Base-by-base conservation (phyloP, 345 rosid genomes). In the Rubroshorea leprosula region DNA sequence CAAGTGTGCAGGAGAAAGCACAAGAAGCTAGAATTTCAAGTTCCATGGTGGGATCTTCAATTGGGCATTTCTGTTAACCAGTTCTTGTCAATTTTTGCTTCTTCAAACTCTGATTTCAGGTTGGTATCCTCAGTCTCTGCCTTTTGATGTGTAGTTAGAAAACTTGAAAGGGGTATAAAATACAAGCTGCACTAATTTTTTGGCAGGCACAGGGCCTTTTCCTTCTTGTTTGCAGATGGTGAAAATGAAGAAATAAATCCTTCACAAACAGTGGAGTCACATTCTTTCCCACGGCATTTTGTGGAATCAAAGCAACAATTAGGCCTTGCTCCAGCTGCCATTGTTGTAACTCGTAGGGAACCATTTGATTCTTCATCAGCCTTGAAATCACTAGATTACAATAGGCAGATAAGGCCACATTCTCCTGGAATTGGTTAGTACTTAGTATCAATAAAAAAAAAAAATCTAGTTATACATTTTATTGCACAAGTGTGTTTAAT, bases 31-130 rank as follows among this genome's bases (percentile, higher is more conserved):
- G 96, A 93, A 58, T 85, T 85, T 68, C 78, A 82, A n/a, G 83
- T 93, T 29, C 97, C 97, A n/a, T 89, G 96, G 96, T 89, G 99
- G 97, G 99, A 93, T 63, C 79, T 87, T 49, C 97, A 89, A 61
- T 67, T 85, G 53, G 96, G 97, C 5, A 78, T 93, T 54, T 87
- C 96, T n/a, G 90, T 87, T 10, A 89, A 82, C 65, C 97, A 93
- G 81, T 93, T 93, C 74, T 53, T 89, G 51, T 89, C 95, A 0
- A 66, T 87, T 39, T 89, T 89, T 26, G 92, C 95, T 55, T 77
- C 99, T 63, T 74, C 86, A 6, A 87, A 82, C 50, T 89, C 96
- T 0, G 90, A 87, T 71, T 91, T 86, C 89, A 84, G 92, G 97
- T 84, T 27, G 54, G 35, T 46, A 14, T 38, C 8, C 38, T 67